Evolutionary conservation across 176 grass and related monocot genomes (phyloP), one percentile per base, ranked within the genome.

Genomic region (Triticum turgidum): DNA sequence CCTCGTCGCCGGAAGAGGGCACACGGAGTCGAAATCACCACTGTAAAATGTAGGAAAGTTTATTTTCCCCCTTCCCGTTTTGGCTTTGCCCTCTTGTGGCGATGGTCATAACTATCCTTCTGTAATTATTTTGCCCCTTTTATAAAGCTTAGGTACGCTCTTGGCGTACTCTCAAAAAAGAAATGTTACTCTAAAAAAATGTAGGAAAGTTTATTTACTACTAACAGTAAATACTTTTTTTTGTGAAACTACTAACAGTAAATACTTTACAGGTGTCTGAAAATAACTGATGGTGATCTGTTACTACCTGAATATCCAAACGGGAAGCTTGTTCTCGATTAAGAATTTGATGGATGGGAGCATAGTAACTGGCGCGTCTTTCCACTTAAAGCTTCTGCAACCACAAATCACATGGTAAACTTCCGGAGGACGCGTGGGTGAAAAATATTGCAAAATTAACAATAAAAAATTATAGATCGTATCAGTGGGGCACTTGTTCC

Each of bases 241-340:
- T 25, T 25, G 25, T 25, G 25, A 25, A 25, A 25, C 25, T 25
- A 42, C 32, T 42, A 42, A 42, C 2, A 18, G 0, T 38, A 39
- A 39, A 11, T 45, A 44, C 51, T 67, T 32, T 39, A 42, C 7
- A 11, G n/a, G 6, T 67, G 2, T 78, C 2, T 63, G 7, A 29
- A 18, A 1, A 20, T 24, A 27, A 6, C 25, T 10, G 24, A 7
- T 25, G 5, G 45, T 17, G 11, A 25, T 22, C 6, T 9, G 58
- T 7, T 85, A 92, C 77, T 32, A 32, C 82, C 90, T 92, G 72
- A 85, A 92, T 39, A 92, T 52, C 90, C 83, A 92, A 4, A 92
- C 66, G 14, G 75, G 81, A 33, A 92, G 21, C 51, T 80, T 80
- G 12, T 80, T 68, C 38, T 78, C 52, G 22, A 84, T 29, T 51